Base-by-base conservation (phyloP, 2,329 filamentous ascomycete genomes). In the Rhexocercosporidium sp. region DNA sequence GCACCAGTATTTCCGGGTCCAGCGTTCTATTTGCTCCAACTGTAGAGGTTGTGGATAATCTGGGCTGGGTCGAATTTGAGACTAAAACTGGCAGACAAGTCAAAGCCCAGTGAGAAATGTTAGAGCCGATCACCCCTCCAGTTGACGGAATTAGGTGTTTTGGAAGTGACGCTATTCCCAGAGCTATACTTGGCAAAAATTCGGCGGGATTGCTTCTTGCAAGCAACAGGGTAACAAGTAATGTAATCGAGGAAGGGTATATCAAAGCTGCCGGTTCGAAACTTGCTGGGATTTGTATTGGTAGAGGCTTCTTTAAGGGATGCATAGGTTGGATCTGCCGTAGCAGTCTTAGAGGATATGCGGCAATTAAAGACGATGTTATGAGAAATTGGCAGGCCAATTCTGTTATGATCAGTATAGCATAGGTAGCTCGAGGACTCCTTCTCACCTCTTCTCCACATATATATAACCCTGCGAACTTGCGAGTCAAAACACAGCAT, bases 261-360 rank as follows among this genome's bases (percentile, higher is more conserved):
- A 97, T 79, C n/a, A 97, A 84, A 12, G 94, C 93, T 7, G 95
- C 95, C 2, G 94, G 94, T 75, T 98, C 95, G 79, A 97, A 97
- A n/a, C 87, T 85, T 3, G 88, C 81, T 0, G 94, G 93, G 44
- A 97, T 82, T 34, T 77, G 76, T 41, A 90, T 74, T 22, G 69
- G 66, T 12, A 74, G 66, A 29, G 72, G 70, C 18, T 51, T 64
- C 62, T 73, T 71, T 65, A 70, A 76, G 39, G 70, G 70, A 20
- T 59, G 65, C 29, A 68, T 60, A 25, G 72, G 70, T 16, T 69
- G 70, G 25, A 72, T 65, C 83, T 86, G 86, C 20, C 79, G 71
- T 6, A 83, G 74, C n/a, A 90, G 78, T 65, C 89, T 82, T 46
- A 90, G 64, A 2, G 90, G 90, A 72, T 92, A 92, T 14, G 86